phyloP scores from a whole-genome alignment of 2,329 filamentous ascomycete species.

The Microdochium trichocladiopsis region DNA sequence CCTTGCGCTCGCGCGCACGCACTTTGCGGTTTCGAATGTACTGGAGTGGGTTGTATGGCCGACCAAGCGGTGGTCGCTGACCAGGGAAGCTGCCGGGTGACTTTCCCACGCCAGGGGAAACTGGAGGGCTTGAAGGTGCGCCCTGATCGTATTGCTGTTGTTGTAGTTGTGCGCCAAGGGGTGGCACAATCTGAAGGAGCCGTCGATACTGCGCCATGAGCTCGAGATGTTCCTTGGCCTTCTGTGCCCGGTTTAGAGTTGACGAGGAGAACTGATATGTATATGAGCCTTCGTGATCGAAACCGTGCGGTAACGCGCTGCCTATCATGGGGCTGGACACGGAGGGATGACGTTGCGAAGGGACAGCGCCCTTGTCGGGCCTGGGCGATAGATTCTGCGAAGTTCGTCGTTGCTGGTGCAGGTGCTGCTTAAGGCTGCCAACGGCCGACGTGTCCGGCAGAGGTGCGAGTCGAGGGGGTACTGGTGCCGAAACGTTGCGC shows the following conservation, averaged over 20 bases:
- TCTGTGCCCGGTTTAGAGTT: conserved; percentile 75
- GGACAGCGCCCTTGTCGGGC: conserved; percentile 31
- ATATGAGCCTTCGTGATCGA: conserved; percentile 42
- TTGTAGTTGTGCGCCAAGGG: conserved; percentile 42
- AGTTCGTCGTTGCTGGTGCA: conserved; percentile 62
- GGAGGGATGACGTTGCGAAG: background rate
- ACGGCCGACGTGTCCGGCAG: conserved; percentile 44
- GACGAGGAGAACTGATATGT: conserved; percentile 68
- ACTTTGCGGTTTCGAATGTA: conserved; percentile 87
- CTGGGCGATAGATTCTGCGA: conserved; percentile 57
- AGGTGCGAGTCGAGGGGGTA: conserved; percentile 43
- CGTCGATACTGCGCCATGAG: conserved; percentile 78
- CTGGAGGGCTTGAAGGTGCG: conserved; percentile 23
- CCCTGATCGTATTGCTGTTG: background rate
- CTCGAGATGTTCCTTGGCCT: conserved; percentile 79
- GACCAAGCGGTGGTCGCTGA: conserved; percentile 42
- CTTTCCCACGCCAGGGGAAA: conserved; percentile 25
- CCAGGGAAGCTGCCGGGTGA: conserved; percentile 19
- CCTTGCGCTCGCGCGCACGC: conserved; percentile 67
- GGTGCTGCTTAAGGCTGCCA: conserved; percentile 57
- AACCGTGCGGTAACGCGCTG: conserved; percentile 38
- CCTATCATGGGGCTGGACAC: conserved; percentile 18
- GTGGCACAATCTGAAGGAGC: conserved; percentile 71
- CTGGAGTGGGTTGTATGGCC: conserved; percentile 79
- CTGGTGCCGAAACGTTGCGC: conserved; percentile 45